Percentiles rank a stretch among this genome's conserved stretches.
phyloP scores from a whole-genome alignment of 495 filamentous ascomycete species.

The Neurospora sp. region DNA sequence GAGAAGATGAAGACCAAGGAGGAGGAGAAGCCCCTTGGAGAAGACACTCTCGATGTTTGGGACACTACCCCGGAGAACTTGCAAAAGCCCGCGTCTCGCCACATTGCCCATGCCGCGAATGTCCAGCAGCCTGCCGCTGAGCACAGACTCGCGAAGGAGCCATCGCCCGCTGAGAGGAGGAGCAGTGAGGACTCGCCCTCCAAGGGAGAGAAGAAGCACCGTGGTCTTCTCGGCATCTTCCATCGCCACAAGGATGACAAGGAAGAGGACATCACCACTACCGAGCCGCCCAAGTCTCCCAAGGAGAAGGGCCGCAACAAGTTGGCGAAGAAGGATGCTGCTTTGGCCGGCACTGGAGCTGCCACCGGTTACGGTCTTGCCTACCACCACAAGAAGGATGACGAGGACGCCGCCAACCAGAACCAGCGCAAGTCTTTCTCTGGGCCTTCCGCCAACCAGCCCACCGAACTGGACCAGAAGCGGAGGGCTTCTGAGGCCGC shows the following conservation, averaged over 20 bases:
- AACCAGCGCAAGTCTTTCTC: constrained; percentile 1
- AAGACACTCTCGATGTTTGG: not conserved
- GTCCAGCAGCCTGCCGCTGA: not conserved
- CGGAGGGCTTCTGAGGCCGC: not conserved
- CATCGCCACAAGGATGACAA: constrained; percentile 20
- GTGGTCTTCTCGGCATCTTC: constrained; percentile 20
- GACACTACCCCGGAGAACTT: not conserved
- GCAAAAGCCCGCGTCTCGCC: not conserved
- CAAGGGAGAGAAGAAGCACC: constrained; percentile 16
- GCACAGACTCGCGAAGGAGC: not conserved
- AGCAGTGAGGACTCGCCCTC: not conserved
- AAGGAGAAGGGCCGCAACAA: not conserved
- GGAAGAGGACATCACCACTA: constrained; percentile 1
- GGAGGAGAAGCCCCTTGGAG: not conserved
- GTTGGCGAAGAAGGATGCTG: constrained; percentile 18
- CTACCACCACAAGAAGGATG: constrained; percentile 11
- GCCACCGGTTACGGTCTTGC: constrained; percentile 8
- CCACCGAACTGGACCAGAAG: not conserved
- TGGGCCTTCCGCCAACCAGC: constrained; percentile 1
- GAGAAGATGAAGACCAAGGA: not conserved
- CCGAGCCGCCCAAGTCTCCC: constrained; percentile 8
- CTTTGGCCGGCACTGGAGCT: constrained; percentile 16
- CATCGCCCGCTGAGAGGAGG: not conserved
- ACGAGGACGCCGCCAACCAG: constrained; percentile 1
- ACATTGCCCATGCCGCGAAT: not conserved